Evolutionary conservation across 768 basidiomycete species (phyloP).

Genomic region (Suillus occidentalis): DNA sequence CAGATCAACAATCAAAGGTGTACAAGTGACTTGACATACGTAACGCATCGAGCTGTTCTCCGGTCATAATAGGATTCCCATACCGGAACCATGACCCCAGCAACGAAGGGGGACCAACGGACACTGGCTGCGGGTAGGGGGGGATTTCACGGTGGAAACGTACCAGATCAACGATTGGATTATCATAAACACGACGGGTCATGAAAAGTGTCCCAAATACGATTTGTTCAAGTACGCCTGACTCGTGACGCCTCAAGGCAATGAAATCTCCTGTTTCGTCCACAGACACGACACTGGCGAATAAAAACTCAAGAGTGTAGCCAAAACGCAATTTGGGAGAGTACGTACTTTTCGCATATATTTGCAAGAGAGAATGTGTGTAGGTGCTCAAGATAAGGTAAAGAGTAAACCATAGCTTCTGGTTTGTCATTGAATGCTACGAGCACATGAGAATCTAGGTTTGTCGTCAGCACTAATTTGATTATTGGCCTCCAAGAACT

Average conservation of each 20-base stretch:
- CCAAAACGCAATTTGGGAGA: neutral
- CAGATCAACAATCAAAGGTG: neutral
- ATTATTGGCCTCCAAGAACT: constrained; percentile 15
- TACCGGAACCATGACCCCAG: constrained; percentile 57
- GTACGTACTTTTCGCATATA: constrained; percentile 7
- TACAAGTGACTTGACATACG: constrained; percentile 39
- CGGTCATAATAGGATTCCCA: constrained; percentile 47
- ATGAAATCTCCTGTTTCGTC: constrained; percentile 57
- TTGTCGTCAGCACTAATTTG: constrained; percentile 1
- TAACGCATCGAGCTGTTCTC: constrained; percentile 59
- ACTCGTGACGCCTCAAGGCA: constrained; percentile 37
- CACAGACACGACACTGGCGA: constrained; percentile 37
- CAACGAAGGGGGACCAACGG: constrained; percentile 55
- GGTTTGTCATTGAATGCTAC: constrained; percentile 54
- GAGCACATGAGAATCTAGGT: constrained; percentile 51
- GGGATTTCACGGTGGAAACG: constrained; percentile 44
- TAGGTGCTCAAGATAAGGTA: constrained; percentile 61
- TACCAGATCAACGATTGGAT: constrained; percentile 53
- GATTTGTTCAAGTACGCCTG: constrained; percentile 36
- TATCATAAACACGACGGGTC: constrained; percentile 48
- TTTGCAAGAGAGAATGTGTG: constrained; percentile 42
- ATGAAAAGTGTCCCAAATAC: constrained; percentile 62
- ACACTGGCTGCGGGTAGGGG: constrained; percentile 61
- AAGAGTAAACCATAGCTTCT: constrained; percentile 55
- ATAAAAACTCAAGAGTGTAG: neutral